phyloP scores from a whole-genome alignment of 768 basidiomycete species.

The Hypsizygus marmoreus region DNA sequence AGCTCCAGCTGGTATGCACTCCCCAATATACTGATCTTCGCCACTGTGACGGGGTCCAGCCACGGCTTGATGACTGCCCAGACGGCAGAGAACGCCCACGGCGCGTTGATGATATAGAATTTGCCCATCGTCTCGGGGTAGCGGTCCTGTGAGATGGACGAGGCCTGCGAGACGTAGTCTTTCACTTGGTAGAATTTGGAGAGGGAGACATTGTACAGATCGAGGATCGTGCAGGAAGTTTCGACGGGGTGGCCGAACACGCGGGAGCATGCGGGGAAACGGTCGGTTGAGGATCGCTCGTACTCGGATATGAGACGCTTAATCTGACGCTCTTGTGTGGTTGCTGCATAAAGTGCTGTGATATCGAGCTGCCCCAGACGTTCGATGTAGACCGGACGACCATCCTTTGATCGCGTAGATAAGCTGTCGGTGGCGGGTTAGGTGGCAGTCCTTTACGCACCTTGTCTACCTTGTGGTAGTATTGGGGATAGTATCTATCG shows the following conservation, averaged over 20 bases:
- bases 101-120: conserved; percentile 98
- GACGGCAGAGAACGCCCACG: conserved; percentile 87
- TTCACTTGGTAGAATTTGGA: conserved; percentile 88
- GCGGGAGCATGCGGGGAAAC: conserved; percentile 76
- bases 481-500: conserved; percentile 93
- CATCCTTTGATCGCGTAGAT: conserved; percentile 60
- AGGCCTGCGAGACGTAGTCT: conserved; percentile 81
- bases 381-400: conserved; percentile 95
- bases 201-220: conserved; percentile 72
- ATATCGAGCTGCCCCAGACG: conserved; percentile 89
- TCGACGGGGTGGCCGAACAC: conserved; percentile 86
- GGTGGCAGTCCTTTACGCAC: conserved; percentile 38
- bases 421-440: not conserved
- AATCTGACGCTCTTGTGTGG: conserved; percentile 86
- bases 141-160: conserved; percentile 82
- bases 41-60: conserved; percentile 93
- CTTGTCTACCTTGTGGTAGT: conserved; percentile 95
- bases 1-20: conserved; percentile 72
- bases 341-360: conserved; percentile 75
- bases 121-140: conserved; percentile 97
- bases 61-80: conserved; percentile 91
- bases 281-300: conserved; percentile 81
- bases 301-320: conserved; percentile 91
- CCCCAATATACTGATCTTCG: conserved; percentile 92
- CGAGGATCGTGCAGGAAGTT: conserved; percentile 97